A percentile compares a stretch with the other conserved stretches of the same genome.
These are phyloP conservation scores for Aureobasidium sp. DNA, from an alignment of 2,329 filamentous ascomycete species.

Conservation along the genomic window DNA sequence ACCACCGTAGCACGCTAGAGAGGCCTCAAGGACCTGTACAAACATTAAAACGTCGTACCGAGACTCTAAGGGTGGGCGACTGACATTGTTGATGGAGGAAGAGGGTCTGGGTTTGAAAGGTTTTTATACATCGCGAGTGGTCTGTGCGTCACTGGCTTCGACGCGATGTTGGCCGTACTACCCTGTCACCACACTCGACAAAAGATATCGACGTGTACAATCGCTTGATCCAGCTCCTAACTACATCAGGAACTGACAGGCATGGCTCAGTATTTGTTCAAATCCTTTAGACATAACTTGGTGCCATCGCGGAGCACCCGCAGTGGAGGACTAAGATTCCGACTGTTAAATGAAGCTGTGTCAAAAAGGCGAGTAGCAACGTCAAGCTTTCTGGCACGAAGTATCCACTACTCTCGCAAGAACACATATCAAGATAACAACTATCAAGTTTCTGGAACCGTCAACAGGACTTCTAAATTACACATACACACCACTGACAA, in stretches of 20 bases:
- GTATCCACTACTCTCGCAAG: not conserved
- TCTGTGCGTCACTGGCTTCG: not conserved
- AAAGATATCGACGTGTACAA: not conserved
- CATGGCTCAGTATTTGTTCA: not conserved
- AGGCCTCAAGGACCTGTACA: slow-evolving; percentile 79
- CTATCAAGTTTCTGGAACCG: too few species aligned
- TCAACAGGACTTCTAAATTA: not conserved
- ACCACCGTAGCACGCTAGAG: slow-evolving; percentile 93
- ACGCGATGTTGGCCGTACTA: not conserved
- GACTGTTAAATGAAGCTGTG: not conserved
- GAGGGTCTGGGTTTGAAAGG: slow-evolving; percentile 27
- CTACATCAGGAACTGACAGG: accelerated
- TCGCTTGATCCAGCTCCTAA: not conserved
- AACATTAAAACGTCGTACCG: slow-evolving; percentile 85
- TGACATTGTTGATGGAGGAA: slow-evolving; percentile 59
- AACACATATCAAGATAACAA: not conserved
- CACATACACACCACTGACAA: not conserved
- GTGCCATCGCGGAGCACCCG: too few species aligned
- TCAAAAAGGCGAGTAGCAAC: not conserved
- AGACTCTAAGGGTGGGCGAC: slow-evolving; percentile 98
- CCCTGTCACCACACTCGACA: not conserved
- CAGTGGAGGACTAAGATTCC: not conserved
- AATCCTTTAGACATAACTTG: not conserved
- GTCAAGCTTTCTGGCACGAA: not conserved
- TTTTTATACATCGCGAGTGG: not conserved